Evolutionary conservation across 1,284 basidiomycete genomes (phyloP).

Genomic region (Cryptococcus sp.): DNA sequence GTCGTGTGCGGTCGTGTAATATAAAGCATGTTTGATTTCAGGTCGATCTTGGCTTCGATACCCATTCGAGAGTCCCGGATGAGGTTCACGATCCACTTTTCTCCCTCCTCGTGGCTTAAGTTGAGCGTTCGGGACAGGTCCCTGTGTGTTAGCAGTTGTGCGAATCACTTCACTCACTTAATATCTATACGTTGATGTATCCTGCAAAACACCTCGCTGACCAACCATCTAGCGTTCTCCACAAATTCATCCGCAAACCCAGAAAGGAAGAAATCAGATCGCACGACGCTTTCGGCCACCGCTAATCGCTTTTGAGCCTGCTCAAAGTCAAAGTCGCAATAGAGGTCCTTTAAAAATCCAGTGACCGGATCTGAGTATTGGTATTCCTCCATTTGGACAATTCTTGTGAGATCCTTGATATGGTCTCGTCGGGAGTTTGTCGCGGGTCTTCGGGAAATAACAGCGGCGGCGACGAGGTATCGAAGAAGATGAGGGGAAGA

Average conservation of each 20-base stretch:
- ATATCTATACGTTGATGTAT: slow-evolving; percentile 97
- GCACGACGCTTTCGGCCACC: slow-evolving; percentile 75
- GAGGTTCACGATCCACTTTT: slow-evolving; percentile 99
- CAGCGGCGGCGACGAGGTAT: slow-evolving; percentile 87
- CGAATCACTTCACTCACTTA: slow-evolving; percentile 56
- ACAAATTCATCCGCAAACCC: slow-evolving; percentile 89
- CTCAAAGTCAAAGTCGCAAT: slow-evolving; percentile 87
- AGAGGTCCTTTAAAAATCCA: slow-evolving; percentile 86
- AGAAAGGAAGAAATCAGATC: slow-evolving; percentile 88
- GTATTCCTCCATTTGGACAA: slow-evolving; percentile 88
- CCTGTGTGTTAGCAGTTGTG: slow-evolving; percentile 46
- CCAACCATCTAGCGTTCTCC: slow-evolving; percentile 90
- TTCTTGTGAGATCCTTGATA: slow-evolving; percentile 80
- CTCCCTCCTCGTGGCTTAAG: slow-evolving; percentile 85
- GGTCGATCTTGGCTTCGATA: slow-evolving; percentile 92
- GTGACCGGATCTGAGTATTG: slow-evolving; percentile 94
- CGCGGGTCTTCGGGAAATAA: slow-evolving; percentile 73
- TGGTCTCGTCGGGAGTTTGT: slow-evolving; percentile 63
- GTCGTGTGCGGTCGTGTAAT: slow-evolving; percentile 86
- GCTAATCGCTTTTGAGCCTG: slow-evolving; percentile 78
- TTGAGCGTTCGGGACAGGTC: slow-evolving; percentile 91
- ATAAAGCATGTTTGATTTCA: slow-evolving; percentile 94
- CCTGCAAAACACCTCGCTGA: slow-evolving; percentile 95
- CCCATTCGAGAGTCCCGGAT: slow-evolving; percentile 95
- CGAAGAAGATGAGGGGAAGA: slow-evolving; percentile 91